Base-by-base conservation (phyloP, 2,329 filamentous ascomycete species). In the Penicillium olsonii region DNA sequence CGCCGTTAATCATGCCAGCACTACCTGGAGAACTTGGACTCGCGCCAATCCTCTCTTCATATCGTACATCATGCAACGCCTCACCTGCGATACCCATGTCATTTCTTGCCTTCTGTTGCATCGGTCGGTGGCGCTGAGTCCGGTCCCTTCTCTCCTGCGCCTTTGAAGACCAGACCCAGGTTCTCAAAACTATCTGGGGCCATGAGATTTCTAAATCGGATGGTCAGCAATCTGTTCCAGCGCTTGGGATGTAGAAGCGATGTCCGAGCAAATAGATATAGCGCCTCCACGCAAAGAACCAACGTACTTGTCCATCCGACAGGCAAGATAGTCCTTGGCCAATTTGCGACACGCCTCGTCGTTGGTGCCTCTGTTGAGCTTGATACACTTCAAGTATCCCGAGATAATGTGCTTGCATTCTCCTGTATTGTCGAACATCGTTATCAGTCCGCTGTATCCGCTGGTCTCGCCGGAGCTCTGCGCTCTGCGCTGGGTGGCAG, bases 161-260 rank as follows among this genome's bases (percentile, higher is more conserved):
- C 70, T 37, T 83, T 79, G 52, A 81, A 78, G 5, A 78, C 75
- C 61, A 95, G 94, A 0, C 94, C 94, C 34, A 99, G 77, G 66
- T 99, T 99, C 71, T 88, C 90, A 72, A 97, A 94, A 52, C 95
- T 89, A 66, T 99, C 94, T 60, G 83, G 90, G 7, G 92, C 92
- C 94, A 99, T 99, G 26, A 99, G 77, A 67, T 97, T 96, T 60
- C 91, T 91, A 22, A 31, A 18, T 20, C 10, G 24, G 22, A 24
- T 37, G 26, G 22, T 54, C 35, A 57, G 51, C n/a, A 40, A 18
- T 34, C 34, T 33, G 14, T 35, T 37, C 26, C 11, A 24, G 20
- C 9, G 19, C 3, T 15, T 18, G 20, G 8, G 15, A 19, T 10
- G 2, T 2, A 10, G 24, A 17, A 14, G 24, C 7, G 9, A 14